Conservation (phyloP, 352 stramenopile species). For the Phytophthora multivora region DNA sequence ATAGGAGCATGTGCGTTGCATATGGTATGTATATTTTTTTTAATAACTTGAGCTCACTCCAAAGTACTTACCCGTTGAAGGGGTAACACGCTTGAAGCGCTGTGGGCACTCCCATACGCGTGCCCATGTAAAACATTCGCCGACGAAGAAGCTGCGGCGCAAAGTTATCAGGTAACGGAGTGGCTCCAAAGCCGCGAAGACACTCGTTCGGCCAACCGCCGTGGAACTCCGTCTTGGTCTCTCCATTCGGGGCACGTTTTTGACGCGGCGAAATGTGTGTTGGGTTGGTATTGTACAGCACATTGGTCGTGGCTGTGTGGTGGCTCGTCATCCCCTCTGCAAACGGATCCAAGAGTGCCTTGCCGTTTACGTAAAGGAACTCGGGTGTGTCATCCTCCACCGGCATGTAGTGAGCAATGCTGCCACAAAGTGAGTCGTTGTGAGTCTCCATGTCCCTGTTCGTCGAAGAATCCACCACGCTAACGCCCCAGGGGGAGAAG, state of each 20-base stretch:
- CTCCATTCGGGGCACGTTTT: conserved; percentile 23
- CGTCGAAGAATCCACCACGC: conserved; percentile 38
- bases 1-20: too few species aligned
- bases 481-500: conserved; percentile 56
- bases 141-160: conserved; percentile 37
- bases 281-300: conserved; percentile 58
- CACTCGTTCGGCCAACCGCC: conserved; percentile 47
- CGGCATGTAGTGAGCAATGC: conserved; percentile 43
- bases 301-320: conserved; percentile 31
- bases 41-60: too few species aligned
- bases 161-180: conserved; percentile 44
- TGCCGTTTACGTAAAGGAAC: conserved; percentile 65
- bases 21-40: too few species aligned
- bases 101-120: conserved; percentile 28
- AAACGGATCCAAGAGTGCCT: conserved; percentile 43
- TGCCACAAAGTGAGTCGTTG: conserved; percentile 44
- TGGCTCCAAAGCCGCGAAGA: conserved; percentile 48
- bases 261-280: conserved; percentile 44
- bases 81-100: conserved; percentile 37
- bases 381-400: conserved; percentile 35
- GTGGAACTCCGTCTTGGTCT: conserved; percentile 24
- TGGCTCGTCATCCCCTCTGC: conserved; percentile 25
- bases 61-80: conserved; percentile 24
- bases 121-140: conserved; percentile 47
- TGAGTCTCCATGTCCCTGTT: conserved; percentile 45